These are phyloP conservation scores for Oenanthe sinensis DNA, from an alignment of 129 eudicot species.

Conservation along the genomic window DNA sequence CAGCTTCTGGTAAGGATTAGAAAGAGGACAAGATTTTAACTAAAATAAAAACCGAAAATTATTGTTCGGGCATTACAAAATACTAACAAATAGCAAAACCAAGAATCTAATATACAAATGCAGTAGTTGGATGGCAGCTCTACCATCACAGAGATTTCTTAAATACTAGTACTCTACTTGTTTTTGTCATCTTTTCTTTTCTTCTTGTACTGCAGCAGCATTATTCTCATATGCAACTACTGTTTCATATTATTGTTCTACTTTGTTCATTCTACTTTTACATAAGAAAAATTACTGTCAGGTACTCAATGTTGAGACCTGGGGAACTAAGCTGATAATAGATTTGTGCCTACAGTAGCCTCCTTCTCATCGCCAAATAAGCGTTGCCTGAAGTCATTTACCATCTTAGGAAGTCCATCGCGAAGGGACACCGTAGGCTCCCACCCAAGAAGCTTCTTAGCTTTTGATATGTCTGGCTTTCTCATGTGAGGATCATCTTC, in stretches of 20 bases:
- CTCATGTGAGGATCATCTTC: constrained; percentile 91
- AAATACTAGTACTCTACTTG: background rate
- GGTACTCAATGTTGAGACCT: background rate
- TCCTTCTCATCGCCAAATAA: constrained; percentile 41
- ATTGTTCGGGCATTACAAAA: background rate
- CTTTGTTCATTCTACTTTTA: background rate
- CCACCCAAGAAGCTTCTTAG: constrained; percentile 73
- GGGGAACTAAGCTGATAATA: background rate
- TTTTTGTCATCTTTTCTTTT: background rate
- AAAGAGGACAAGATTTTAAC: too few species aligned
- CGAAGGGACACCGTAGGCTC: constrained; percentile 58
- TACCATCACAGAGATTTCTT: background rate
- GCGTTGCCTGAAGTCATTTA: constrained; percentile 65
- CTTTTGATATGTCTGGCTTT: constrained; percentile 77
- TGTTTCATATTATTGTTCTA: background rate
- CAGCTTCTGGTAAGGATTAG: too few species aligned
- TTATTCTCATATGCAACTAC: background rate
- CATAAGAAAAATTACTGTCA: background rate
- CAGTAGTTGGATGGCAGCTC: constrained; percentile 5
- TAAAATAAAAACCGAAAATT: background rate
- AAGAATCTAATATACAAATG: background rate
- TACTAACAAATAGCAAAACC: background rate
- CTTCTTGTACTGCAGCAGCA: background rate
- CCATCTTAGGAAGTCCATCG: constrained; percentile 82
- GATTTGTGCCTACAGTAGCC: constrained; percentile 1